Conservation (phyloP, 495 filamentous ascomycete species). For the Penicillium desertorum region DNA sequence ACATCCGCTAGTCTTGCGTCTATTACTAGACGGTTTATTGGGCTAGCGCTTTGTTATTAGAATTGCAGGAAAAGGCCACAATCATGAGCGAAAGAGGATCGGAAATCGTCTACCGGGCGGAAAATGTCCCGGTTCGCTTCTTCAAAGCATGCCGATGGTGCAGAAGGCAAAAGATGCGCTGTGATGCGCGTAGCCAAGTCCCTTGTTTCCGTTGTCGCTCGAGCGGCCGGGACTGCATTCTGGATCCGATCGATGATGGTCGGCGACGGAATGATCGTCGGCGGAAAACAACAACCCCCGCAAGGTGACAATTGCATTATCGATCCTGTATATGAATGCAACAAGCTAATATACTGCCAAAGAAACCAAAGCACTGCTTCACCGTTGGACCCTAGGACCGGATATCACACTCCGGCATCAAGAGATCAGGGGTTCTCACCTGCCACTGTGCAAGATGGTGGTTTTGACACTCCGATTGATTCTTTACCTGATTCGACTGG, state of each 20-base stretch:
- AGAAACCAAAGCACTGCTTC: constrained; percentile 28
- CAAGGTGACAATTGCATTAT: constrained; percentile 18
- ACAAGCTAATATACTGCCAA: constrained; percentile 13
- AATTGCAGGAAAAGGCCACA: not conserved
- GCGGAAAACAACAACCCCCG: constrained; percentile 28
- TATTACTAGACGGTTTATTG: not conserved
- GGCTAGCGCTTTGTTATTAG: not conserved
- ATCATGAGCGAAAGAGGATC: constrained; percentile 35
- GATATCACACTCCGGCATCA: constrained; percentile 31
- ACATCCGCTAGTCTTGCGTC: not conserved
- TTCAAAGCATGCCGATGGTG: constrained; percentile 49
- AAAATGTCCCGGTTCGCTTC: constrained; percentile 36
- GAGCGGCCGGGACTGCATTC: constrained; percentile 40
- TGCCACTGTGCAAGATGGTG: constrained; percentile 22
- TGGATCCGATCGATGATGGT: constrained; percentile 40
- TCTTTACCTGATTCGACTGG: constrained; percentile 27
- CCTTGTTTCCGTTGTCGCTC: constrained; percentile 44
- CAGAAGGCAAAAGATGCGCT: constrained; percentile 45
- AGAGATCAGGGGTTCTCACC: constrained; percentile 38
- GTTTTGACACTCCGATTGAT: constrained; percentile 32
- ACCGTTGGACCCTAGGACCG: constrained; percentile 28
- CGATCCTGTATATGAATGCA: not conserved
- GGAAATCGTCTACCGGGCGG: constrained; percentile 38
- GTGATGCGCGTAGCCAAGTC: constrained; percentile 43
- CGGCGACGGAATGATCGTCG: constrained; percentile 32